phyloP scores from a whole-genome alignment of 2,329 filamentous ascomycete species.

The Clonostachys byssicola region DNA sequence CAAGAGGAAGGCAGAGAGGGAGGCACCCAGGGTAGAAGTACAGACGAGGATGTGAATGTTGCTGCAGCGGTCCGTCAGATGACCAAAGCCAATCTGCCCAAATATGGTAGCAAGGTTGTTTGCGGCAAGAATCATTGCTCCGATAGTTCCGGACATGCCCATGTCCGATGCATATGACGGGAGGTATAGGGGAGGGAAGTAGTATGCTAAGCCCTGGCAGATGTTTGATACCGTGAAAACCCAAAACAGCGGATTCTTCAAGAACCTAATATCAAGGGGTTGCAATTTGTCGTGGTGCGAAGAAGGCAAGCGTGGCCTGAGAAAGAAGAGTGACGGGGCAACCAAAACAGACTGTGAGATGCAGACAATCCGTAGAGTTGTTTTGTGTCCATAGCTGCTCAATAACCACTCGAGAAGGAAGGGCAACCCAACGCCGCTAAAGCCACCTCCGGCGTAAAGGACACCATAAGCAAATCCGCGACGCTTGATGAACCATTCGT shows the following conservation, averaged over 20 bases:
- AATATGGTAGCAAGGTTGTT: conserved; percentile 43
- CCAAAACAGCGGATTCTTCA: conserved; percentile 15
- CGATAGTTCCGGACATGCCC: conserved; percentile 27
- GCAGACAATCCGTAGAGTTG: conserved; percentile 50
- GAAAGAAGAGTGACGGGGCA: conserved; percentile 30
- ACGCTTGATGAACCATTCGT: conserved; percentile 57
- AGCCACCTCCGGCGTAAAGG: conserved; percentile 53
- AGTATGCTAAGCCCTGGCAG: conserved; percentile 49
- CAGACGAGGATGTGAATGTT: conserved; percentile 36
- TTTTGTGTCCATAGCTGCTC: conserved; percentile 42
- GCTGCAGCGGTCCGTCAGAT: conserved; percentile 36
- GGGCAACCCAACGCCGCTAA: conserved; percentile 42
- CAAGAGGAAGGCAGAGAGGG: conserved; percentile 42
- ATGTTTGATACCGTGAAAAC: conserved; percentile 41
- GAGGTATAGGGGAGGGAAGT: conserved; percentile 50
- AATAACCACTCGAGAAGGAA: conserved; percentile 50
- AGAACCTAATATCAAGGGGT: conserved; percentile 14
- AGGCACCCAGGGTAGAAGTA: conserved; percentile 39
- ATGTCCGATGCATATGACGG: conserved; percentile 40
- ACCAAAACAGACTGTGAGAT: conserved; percentile 27
- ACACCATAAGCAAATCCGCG: conserved; percentile 61
- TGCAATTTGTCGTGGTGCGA: conserved; percentile 13
- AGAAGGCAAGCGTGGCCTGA: conserved; percentile 35
- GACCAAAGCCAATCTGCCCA: conserved; percentile 38
- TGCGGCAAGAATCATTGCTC: conserved; percentile 41